Evolutionary conservation across 2,329 filamentous ascomycete species (phyloP).

Genomic region (Thelonectria olida): DNA sequence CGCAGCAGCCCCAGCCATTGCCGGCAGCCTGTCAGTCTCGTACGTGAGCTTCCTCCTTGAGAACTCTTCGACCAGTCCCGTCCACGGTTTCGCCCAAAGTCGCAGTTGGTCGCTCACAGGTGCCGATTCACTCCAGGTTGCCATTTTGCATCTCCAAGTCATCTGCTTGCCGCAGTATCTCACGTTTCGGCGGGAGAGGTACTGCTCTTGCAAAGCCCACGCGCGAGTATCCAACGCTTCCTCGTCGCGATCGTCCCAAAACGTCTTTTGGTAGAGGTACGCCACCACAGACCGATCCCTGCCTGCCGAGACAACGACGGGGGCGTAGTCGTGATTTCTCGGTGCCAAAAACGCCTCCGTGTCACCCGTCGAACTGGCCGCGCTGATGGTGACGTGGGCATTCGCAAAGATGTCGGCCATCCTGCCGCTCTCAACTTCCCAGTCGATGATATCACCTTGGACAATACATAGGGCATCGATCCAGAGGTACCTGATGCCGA

Average conservation of each 20-base stretch:
- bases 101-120: constrained; percentile 1
- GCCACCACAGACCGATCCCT: background rate
- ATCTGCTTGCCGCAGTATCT: constrained; percentile 6
- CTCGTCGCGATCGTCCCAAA: constrained; percentile 3
- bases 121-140: constrained; percentile 1
- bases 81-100: constrained; percentile 6
- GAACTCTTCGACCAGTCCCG: constrained; percentile 4
- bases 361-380: background rate
- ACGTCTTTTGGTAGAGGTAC: constrained; percentile 3
- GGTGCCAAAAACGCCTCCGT: background rate
- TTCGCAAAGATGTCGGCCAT: constrained; percentile 7
- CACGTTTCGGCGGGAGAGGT: constrained; percentile 7
- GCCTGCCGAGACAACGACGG: background rate
- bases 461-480: constrained; percentile 9
- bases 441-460: constrained; percentile 5
- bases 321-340: background rate
- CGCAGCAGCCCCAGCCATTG: background rate
- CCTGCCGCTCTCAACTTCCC: constrained; percentile 4
- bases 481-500: constrained; percentile 7
- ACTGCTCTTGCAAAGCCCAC: constrained; percentile 9
- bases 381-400: constrained; percentile 9
- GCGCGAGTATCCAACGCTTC: constrained; percentile 1
- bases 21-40: constrained; percentile 9
- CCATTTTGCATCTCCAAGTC: constrained; percentile 8
- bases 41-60: constrained; percentile 5